Evolutionary conservation across 805 yeast genomes (phyloP), one percentile per base, ranked within the genome.

Genomic region (Teunomyces funiuensis): DNA sequence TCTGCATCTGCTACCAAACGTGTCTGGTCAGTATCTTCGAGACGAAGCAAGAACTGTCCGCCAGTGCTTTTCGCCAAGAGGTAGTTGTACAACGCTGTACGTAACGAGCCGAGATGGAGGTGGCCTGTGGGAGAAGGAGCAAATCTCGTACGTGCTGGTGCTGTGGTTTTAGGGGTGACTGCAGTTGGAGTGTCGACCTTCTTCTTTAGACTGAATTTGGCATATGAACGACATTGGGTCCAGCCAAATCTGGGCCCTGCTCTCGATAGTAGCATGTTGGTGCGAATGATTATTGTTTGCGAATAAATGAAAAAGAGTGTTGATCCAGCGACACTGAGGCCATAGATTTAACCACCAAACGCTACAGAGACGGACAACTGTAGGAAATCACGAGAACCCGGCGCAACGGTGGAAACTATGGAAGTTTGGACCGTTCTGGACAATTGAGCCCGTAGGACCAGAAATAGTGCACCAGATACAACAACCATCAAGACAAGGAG

Each of bases 101-200:
- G 69, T 34, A 93, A 58, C 0, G 97, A 90, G 0, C 99, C 99
- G 44, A 93, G 60, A 59, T 93, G 99, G n/a, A 93, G 70, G 46
- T 79, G 79, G 0, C 99, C 99, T 0, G 99, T 93, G 1, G 99
- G 99, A 2, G 97, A 89, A 0, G 99, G 99, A 0, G 99, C 99
- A 63, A 93, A 93, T 49, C 99, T 67, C 1, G 98, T 87, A 49
- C 97, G 64, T 0, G 82, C 95, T 0, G 93, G 88, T 0, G 44
- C 26, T 0, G 44, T 49, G 0, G 45, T 26, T 1, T 43, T 49
- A 1, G 82, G 79, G 33, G 73, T 76, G 7, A 69, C 50, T 29
- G 60, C 54, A 19, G 36, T 45, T 49, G 50, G 17, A 3, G 14
- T 14, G 7, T 22, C 25, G 11, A 22, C 34, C 27, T 38, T 28